A percentile compares a stretch with the other conserved stretches of the same genome.
Conservation (phyloP, 331 rosid genomes). For the Telfairia occidentalis region DNA sequence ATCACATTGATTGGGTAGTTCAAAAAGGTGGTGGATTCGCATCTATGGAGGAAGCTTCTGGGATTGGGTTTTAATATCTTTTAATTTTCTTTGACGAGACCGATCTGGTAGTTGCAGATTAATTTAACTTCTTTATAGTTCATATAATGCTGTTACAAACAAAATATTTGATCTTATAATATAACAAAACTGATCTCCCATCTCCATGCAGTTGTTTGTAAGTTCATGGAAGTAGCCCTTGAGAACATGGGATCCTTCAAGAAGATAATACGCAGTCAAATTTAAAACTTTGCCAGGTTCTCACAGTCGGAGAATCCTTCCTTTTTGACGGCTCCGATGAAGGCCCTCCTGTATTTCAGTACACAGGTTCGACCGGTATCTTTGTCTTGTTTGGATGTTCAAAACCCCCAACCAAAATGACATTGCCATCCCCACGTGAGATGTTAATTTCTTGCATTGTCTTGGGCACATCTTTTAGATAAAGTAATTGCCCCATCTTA, state of each 20-base stretch:
- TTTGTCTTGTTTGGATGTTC: not conserved
- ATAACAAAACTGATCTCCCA: not conserved
- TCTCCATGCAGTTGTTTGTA: not conserved
- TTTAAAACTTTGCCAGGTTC: not conserved
- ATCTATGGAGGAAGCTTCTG: not conserved
- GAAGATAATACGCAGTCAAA: not conserved
- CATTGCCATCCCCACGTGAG: constrained; percentile 1
- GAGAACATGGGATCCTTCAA: not conserved
- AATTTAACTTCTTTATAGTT: not conserved
- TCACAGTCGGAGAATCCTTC: not conserved
- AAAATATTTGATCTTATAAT: not conserved
- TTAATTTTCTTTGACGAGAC: not conserved
- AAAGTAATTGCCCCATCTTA: not conserved
- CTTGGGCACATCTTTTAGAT: not conserved
- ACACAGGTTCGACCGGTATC: not conserved
- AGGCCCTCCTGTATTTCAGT: not conserved
- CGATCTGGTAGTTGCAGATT: not conserved
- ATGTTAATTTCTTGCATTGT: not conserved
- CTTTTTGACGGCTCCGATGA: not conserved
- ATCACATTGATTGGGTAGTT: not conserved
- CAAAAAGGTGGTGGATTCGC: not conserved
- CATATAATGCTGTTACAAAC: not conserved
- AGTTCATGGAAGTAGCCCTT: not conserved
- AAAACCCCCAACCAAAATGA: not conserved
- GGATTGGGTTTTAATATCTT: not conserved